Evolutionary conservation across 495 filamentous ascomycete species (phyloP).

Genomic region (Talaromyces ruber): DNA sequence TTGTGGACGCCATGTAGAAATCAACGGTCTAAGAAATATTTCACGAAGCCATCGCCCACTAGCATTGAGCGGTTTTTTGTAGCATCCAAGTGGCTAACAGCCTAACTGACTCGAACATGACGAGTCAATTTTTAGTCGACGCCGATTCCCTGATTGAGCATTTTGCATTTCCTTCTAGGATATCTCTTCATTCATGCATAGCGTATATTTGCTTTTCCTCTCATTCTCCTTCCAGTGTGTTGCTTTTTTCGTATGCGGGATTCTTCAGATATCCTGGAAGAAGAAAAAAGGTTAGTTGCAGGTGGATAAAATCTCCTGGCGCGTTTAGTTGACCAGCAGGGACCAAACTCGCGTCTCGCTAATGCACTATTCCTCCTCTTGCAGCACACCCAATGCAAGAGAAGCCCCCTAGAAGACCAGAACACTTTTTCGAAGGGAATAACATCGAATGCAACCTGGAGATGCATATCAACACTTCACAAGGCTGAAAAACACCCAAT

Average conservation of each 20-base stretch:
- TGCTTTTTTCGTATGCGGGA: background rate
- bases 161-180: conserved; percentile 1
- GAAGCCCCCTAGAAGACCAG: background rate
- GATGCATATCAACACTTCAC: background rate
- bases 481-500: background rate
- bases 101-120: background rate
- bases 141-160: background rate
- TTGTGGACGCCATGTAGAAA: background rate
- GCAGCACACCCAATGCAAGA: background rate
- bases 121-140: background rate
- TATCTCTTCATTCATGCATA: background rate
- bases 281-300: background rate
- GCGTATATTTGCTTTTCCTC: background rate
- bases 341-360: background rate
- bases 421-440: background rate
- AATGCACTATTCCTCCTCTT: background rate
- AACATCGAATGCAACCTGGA: background rate
- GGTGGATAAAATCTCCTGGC: background rate
- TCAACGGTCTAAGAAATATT: background rate
- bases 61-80: background rate
- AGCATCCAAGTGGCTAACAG: background rate
- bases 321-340: background rate
- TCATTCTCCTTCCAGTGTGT: background rate
- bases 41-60: background rate
- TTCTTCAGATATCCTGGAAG: background rate